Base-by-base conservation (phyloP, 1,284 basidiomycete genomes). In the Phenoliferia sp. region DNA sequence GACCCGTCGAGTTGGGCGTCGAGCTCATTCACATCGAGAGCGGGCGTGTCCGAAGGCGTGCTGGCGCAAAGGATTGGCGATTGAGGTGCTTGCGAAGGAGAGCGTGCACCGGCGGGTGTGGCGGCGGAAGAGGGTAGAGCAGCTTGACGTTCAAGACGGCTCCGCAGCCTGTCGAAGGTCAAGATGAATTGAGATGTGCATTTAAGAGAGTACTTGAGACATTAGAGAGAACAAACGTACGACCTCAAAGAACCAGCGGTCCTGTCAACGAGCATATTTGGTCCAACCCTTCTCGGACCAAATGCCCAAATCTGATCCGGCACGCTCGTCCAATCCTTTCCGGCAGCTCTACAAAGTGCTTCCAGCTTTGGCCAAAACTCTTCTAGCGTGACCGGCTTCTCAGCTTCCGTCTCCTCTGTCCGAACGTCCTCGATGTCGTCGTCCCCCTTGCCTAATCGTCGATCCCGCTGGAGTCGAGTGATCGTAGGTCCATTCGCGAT, bases 281-380 rank as follows among this genome's bases (percentile, higher is more conserved):
- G 87, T 0, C 95, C 95, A 26, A 90, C 86, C 62, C 86, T 82
- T 71, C 90, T 89, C 0, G 96, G 95, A 0, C 96, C 96, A 79
- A 97, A 95, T 19, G 90, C 86, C 90, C 93, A 95, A 1, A 96
- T 85, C 64, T 82, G 84, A 59, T 92, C 88, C 0, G 82, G 84
- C 10, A 94, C 78, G 59, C 85, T 85, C 3, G 79, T 79, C 94
- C 94, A 98, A 71, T 97, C 92, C 3, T 86, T 84, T 3, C 92
- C 94, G 3, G 83, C 86, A 65, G 85, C 82, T 55, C 83, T 80
- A 72, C 90, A 90, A 33, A 87, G 83, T 12, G 83, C 82, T n/a
- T 84, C 81, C 9, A 98, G 81, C 54, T 83, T 82, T 4, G 80
- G 77, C 93, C 94, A 98, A 78, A 96, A 97, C 62, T 90, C 84